Evolutionary conservation across 1,139 yeast genomes (phyloP).

Genomic region (Debaryomyces psychrophilus): DNA sequence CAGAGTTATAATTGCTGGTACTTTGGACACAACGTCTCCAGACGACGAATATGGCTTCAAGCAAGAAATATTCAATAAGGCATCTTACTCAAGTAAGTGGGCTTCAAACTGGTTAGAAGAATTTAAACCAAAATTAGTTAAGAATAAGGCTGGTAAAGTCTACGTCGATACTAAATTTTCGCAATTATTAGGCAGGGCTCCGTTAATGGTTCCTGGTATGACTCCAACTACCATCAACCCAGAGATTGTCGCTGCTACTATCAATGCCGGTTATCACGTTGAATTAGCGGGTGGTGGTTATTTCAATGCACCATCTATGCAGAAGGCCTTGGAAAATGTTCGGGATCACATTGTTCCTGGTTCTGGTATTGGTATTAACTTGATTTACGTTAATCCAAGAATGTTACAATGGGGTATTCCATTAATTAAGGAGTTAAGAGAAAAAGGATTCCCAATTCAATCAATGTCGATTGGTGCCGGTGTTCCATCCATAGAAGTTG

Average conservation of each 20-base stretch:
- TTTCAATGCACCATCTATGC: conserved; percentile 71
- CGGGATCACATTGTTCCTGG: conserved; percentile 74
- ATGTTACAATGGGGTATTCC: conserved; percentile 99
- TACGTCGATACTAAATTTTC: conserved; percentile 94
- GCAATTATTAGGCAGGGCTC: conserved; percentile 90
- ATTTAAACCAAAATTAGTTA: conserved; percentile 82
- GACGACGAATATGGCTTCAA: conserved; percentile 92
- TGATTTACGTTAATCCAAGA: conserved; percentile 94
- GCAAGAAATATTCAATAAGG: conserved; percentile 86
- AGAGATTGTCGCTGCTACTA: conserved; percentile 87
- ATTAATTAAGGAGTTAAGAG: conserved; percentile 83
- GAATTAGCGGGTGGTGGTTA: conserved; percentile 99
- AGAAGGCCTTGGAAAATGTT: conserved; percentile 74
- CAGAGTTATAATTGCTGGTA: conserved; percentile 91
- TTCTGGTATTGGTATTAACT: conserved; percentile 85
- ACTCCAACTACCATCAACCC: conserved; percentile 97
- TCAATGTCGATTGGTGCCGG: conserved; percentile 99
- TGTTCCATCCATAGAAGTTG: conserved; percentile 97
- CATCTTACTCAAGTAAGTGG: conserved; percentile 65
- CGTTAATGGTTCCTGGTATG: conserved; percentile 98
- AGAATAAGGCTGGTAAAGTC: conserved; percentile 69
- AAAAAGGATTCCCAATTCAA: conserved; percentile 92
- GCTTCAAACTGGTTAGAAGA: conserved; percentile 92
- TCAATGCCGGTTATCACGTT: conserved; percentile 95
- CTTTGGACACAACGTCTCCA: conserved; percentile 63